phyloP scores from a whole-genome alignment of 2,329 filamentous ascomycete species.

The Orbilia blumenaviensis region DNA sequence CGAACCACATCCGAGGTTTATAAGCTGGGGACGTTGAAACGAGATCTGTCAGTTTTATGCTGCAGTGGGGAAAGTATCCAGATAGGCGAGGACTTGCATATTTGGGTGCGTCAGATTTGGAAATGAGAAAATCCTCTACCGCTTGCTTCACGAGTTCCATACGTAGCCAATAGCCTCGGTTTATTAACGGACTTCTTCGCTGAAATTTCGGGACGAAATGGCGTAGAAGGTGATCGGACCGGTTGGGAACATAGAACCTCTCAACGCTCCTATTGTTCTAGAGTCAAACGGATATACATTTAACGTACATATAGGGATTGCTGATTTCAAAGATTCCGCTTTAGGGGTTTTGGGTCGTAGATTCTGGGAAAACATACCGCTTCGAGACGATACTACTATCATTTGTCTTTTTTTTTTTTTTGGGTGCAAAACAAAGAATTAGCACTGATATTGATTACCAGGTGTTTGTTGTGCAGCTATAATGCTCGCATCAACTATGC shows the following conservation, averaged over 20 bases:
- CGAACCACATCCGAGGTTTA: constrained; percentile 92
- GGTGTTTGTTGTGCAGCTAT: too few species aligned
- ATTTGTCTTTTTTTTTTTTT: too few species aligned
- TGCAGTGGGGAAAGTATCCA: not conserved
- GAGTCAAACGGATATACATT: not conserved
- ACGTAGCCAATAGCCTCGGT: constrained; percentile 86
- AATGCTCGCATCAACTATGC: too few species aligned
- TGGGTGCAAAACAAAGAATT: too few species aligned
- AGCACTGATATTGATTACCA: too few species aligned
- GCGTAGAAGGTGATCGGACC: constrained; percentile 81
- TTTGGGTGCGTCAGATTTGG: constrained; percentile 64
- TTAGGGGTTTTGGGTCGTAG: not conserved
- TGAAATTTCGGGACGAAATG: constrained; percentile 87
- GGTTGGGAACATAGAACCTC: constrained; percentile 75
- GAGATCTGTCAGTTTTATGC: not conserved
- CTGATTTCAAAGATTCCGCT: too few species aligned
- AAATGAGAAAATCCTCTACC: constrained; percentile 76
- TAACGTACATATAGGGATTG: not conserved
- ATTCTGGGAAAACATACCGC: constrained; percentile 60
- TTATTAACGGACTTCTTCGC: constrained; percentile 85
- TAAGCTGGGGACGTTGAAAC: constrained; percentile 62
- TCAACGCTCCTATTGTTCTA: constrained; percentile 73
- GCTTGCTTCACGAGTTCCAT: constrained; percentile 82
- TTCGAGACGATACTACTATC: constrained; percentile 93
- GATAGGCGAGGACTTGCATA: constrained; percentile 4